phyloP scores from a whole-genome alignment of 106 monocot species.

The Dioscorea dumetorum region DNA sequence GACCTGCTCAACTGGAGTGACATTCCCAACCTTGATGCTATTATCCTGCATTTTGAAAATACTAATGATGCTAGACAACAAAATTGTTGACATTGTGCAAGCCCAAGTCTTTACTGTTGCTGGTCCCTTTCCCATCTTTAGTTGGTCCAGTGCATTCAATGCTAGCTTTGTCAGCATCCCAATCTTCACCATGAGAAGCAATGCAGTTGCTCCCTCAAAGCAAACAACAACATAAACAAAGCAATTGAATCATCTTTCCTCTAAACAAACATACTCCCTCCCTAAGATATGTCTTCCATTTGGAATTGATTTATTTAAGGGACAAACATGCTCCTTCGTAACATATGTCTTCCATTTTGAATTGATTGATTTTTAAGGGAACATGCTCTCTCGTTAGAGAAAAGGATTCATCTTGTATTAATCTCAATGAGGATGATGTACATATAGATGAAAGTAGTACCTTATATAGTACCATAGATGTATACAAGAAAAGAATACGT shows the following conservation, averaged over 20 bases:
- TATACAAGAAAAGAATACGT: too few species aligned
- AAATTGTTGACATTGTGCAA: conserved; percentile 70
- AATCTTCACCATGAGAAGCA: conserved; percentile 76
- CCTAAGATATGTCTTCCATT: too few species aligned
- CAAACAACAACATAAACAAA: conserved; percentile 80
- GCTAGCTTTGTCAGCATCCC: conserved; percentile 76
- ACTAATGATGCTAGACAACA: conserved; percentile 62
- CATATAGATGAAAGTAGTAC: too few species aligned
- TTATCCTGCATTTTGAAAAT: conserved; percentile 80
- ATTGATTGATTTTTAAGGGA: too few species aligned
- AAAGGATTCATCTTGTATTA: too few species aligned
- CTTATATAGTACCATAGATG: too few species aligned
- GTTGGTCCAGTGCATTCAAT: conserved; percentile 68
- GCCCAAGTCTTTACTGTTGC: conserved; percentile 85
- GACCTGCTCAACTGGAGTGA: conserved; percentile 91
- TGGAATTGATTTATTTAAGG: too few species aligned
- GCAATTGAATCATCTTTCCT: conserved; percentile 60
- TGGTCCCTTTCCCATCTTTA: conserved; percentile 77
- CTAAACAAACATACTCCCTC: not conserved
- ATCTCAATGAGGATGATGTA: too few species aligned
- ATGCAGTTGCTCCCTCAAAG: conserved; percentile 75
- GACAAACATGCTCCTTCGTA: too few species aligned
- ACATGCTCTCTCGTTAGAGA: too few species aligned
- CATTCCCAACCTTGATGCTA: conserved; percentile 74
- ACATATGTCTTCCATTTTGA: too few species aligned